phyloP scores from a whole-genome alignment of 2,329 filamentous ascomycete species.

The Botrytis galanthina region DNA sequence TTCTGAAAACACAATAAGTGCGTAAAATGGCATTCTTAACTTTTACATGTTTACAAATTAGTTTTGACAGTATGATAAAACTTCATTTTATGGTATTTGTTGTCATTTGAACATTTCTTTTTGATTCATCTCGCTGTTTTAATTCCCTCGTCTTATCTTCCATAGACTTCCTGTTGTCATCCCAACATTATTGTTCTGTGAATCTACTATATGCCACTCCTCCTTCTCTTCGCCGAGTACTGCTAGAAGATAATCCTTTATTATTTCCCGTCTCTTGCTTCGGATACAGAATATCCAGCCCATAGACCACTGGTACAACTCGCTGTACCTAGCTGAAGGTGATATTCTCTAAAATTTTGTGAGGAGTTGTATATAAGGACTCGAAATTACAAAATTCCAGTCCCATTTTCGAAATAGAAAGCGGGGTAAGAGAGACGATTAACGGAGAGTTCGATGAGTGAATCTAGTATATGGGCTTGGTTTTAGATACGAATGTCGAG shows the following conservation, averaged over 20 bases:
- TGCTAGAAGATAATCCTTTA: background rate
- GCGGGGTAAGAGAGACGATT: background rate
- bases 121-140: background rate
- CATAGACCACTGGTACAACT: background rate
- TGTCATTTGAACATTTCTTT: background rate
- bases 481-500: background rate
- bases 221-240: accelerated
- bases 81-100: background rate
- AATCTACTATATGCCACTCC: background rate
- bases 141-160: background rate
- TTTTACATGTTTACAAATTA: background rate
- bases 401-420: background rate
- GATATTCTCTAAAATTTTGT: background rate
- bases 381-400: background rate
- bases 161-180: background rate
- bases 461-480: background rate
- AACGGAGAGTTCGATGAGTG: background rate
- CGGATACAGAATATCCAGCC: background rate
- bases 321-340: background rate
- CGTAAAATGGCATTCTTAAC: background rate
- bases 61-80: background rate
- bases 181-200: background rate
- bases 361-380: background rate
- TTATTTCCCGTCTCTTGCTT: background rate
- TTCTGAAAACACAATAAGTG: background rate